Conservation (phyloP, 306 rosid genomes). For the Citrullus amarus region DNA sequence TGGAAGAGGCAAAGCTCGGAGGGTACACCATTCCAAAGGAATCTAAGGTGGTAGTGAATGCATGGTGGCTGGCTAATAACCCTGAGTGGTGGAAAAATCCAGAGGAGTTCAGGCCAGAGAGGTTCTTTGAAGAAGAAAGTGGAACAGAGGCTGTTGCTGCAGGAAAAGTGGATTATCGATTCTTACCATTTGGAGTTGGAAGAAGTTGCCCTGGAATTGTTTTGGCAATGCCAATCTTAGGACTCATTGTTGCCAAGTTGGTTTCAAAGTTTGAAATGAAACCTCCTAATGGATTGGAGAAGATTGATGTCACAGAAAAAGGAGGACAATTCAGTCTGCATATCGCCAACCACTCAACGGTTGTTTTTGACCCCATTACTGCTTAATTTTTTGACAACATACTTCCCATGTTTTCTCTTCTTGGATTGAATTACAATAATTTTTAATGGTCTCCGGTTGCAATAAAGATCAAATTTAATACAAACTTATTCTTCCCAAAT, state of each 20-base stretch:
- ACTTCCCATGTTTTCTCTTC: too few species aligned
- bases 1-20: conserved; percentile 68
- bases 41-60: conserved; percentile 71
- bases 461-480: too few species aligned
- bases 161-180: conserved; percentile 63
- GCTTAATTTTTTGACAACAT: too few species aligned
- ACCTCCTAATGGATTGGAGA: conserved; percentile 19
- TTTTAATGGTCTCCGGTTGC: too few species aligned
- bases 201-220: conserved; percentile 82
- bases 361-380: conserved; percentile 15
- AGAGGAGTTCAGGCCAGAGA: conserved; percentile 62
- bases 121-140: conserved; percentile 63
- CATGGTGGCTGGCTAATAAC: conserved; percentile 84
- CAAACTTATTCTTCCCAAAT: too few species aligned
- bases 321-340: conserved; percentile 76
- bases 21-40: conserved; percentile 57
- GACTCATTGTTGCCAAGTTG: conserved; percentile 48
- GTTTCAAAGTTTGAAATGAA: conserved; percentile 47
- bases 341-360: conserved; percentile 54
- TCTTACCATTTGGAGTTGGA: conserved; percentile 69
- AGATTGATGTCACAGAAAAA: conserved; percentile 51
- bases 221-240: conserved; percentile 67
- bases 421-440: too few species aligned
- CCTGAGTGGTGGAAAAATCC: conserved; percentile 67
- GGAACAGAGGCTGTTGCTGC: conserved; percentile 43